Evolutionary conservation across 106 monocot genomes (phyloP), one percentile per base, ranked within the genome.

Genomic region (Dioscorea alata): DNA sequence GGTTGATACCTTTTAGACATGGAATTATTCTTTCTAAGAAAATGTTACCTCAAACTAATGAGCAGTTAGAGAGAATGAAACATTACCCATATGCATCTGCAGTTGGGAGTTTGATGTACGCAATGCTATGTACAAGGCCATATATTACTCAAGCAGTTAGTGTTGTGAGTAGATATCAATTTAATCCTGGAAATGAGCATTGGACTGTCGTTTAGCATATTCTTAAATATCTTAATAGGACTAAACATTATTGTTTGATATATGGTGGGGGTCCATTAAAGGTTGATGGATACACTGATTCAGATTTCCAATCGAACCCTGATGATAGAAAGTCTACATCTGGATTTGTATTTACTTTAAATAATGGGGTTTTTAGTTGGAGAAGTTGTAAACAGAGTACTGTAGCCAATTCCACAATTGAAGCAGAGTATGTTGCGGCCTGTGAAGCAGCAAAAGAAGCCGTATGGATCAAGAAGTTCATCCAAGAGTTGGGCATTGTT

Each of bases 371-470:
- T 10, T 33, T 73, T 33, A 31, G n/a, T 20, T 64, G 63, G 63
- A 49, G 22, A 13, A 62, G 49, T 0, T 49, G 21, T 10, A 61
- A 62, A 25, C 71, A 62, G n/a, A 0, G 28, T 28, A 18, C 7
- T 8, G 49, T n/a, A 14, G 23, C 25, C 6, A 12, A 61, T 4
- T 64, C 63, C 2, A 49, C 50, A 10, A 71, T 20, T 9, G 60
- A 71, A 50, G 71, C 50, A 2, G 60, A 71, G n/a, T 71, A 61
- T 61, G 35, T 71, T 22, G 61, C 60, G 21, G 14, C 17, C 17
- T 13, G 17, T 51, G 51, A 12, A 51, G 51, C 51, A 51, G 51
- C 51, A 12, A 51, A 51, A 51, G 51, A 51, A 51, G 51, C 51
- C 0, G 51, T 51, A 51, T 51, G 17, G 12, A 13, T 51, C 14